Percentiles rank a stretch among this genome's conserved stretches.
phyloP scores from a whole-genome alignment of 257 asterid species.

The Sherardia arvensis region DNA sequence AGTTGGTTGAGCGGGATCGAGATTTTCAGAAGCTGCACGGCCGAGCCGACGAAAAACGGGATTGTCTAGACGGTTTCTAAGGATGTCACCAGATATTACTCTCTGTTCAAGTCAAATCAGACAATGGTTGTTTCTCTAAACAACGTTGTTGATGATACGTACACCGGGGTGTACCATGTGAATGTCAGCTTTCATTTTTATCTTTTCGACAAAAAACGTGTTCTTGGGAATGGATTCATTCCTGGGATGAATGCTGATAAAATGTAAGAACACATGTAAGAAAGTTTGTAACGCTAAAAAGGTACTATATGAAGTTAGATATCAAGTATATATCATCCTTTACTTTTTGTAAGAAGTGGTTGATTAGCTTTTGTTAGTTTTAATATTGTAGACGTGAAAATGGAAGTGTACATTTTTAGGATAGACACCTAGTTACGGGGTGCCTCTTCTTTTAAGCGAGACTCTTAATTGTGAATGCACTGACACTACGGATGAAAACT shows the following conservation, averaged over 20 bases:
- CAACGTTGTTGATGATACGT: conserved; percentile 43
- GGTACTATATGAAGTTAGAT: too few relatives aligned
- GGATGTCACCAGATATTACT: conserved; percentile 64
- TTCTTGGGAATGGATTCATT: conserved; percentile 11
- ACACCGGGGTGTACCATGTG: conserved; percentile 72
- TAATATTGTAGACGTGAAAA: neutral
- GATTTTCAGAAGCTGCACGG: conserved; percentile 71
- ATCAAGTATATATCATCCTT: neutral
- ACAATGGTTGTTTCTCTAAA: conserved; percentile 60
- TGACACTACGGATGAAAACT: neutral
- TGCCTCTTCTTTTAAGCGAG: neutral
- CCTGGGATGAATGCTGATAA: conserved; percentile 45
- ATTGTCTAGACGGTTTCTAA: conserved; percentile 66
- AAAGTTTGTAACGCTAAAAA: too few relatives aligned
- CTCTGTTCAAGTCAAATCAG: conserved; percentile 42
- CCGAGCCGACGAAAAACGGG: conserved; percentile 45
- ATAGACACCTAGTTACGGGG: too few relatives aligned
- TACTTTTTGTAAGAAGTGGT: neutral
- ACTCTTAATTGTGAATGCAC: neutral
- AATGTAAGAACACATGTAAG: too few relatives aligned
- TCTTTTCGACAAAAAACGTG: conserved; percentile 22
- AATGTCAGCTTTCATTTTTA: conserved; percentile 52
- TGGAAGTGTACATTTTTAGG: neutral
- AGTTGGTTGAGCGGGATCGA: conserved; percentile 82
- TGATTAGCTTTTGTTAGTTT: neutral